Percentiles rank a stretch among this genome's conserved stretches.
phyloP scores from a whole-genome alignment of 257 asterid genomes.

The Eustoma russellianum region DNA sequence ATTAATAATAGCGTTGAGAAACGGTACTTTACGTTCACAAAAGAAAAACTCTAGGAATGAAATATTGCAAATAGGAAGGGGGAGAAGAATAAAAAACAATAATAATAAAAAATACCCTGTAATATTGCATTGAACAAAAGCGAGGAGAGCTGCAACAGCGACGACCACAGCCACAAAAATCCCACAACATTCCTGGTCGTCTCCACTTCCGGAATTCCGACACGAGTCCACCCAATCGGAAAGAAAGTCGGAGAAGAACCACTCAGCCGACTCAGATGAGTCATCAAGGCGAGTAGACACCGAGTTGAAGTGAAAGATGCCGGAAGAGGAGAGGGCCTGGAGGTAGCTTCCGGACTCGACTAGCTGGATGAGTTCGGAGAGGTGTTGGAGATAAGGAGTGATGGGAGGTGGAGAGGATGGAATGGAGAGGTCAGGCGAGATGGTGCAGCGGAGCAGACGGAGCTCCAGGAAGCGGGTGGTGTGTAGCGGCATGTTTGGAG shows the following conservation, averaged over 20 bases:
- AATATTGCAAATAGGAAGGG: background rate
- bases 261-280: conserved; percentile 45
- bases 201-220: conserved; percentile 13
- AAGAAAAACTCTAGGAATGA: background rate
- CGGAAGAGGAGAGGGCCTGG: conserved; percentile 49
- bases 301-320: conserved; percentile 34
- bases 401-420: conserved; percentile 24
- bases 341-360: conserved; percentile 66
- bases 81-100: conserved; percentile 2
- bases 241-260: conserved; percentile 49
- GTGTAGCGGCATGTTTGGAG: conserved; percentile 1
- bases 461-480: conserved; percentile 60
- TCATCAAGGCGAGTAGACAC: conserved; percentile 6
- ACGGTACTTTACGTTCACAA: no score
- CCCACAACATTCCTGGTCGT: conserved; percentile 27
- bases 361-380: conserved; percentile 33
- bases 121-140: conserved; percentile 62
- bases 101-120: conserved; percentile 49
- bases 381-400: conserved; percentile 22
- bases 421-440: conserved; percentile 34
- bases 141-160: conserved; percentile 67
- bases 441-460: conserved; percentile 79
- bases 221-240: conserved; percentile 46
- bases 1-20: no score
- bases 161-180: conserved; percentile 57